Conservation (phyloP, 257 asterid genomes). For the Lycium barbarum region DNA sequence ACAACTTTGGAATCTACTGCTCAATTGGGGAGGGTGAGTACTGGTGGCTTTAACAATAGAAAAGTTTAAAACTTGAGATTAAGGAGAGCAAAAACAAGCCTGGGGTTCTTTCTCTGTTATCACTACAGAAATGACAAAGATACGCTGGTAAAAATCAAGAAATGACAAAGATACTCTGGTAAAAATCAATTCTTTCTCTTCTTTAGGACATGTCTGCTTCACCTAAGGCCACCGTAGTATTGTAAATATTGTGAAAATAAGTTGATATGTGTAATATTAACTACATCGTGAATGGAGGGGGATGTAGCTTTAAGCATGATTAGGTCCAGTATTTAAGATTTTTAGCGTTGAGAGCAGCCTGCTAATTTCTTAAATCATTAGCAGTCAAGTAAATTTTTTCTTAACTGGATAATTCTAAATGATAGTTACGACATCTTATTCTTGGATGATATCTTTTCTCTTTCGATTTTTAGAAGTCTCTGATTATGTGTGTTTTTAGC, state of each 20-base stretch:
- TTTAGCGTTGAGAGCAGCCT: neutral
- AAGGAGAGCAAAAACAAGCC: slow-evolving; percentile 51
- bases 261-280: neutral
- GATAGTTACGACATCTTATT: too few species aligned
- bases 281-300: neutral
- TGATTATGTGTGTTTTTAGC: too few species aligned
- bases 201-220: neutral
- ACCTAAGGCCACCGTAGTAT: neutral
- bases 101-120: slow-evolving; percentile 70
- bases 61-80: slow-evolving; percentile 50
- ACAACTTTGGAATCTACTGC: slow-evolving; percentile 54
- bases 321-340: neutral
- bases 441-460: too few species aligned
- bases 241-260: neutral
- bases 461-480: too few species aligned
- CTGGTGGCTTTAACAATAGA: slow-evolving; percentile 40
- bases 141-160: slow-evolving; percentile 49
- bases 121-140: slow-evolving; percentile 65
- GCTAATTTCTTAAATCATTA: neutral
- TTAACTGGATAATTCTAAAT: neutral
- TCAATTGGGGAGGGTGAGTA: slow-evolving; percentile 48
- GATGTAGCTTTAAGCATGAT: neutral
- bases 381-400: neutral
- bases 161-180: slow-evolving; percentile 61
- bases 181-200: neutral